Conservation (phyloP, 176 grass and related monocot genomes). For the Alopecurus myosuroides region DNA sequence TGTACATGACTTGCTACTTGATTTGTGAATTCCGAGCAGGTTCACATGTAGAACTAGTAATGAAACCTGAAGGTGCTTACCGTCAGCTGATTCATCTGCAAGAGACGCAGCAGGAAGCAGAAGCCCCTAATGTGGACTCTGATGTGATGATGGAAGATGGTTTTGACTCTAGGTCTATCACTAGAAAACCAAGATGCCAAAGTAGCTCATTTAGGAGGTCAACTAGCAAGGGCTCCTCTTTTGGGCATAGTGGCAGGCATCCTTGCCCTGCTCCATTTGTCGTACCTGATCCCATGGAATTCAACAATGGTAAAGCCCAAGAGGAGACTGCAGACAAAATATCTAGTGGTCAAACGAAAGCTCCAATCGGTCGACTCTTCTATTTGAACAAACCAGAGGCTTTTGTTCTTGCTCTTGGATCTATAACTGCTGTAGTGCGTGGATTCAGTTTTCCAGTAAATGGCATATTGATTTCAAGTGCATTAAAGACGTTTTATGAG, state of each 20-base stretch:
- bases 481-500: constrained; percentile 78
- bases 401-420: constrained; percentile 60
- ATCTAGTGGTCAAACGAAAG: constrained; percentile 26
- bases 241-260: constrained; percentile 44
- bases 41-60: constrained; percentile 58
- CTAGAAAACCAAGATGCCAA: constrained; percentile 35
- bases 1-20: not conserved
- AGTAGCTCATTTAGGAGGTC: constrained; percentile 30
- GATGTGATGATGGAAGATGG: constrained; percentile 14
- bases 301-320: not conserved
- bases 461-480: constrained; percentile 64
- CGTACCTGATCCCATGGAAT: constrained; percentile 40
- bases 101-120: constrained; percentile 34
- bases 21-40: constrained; percentile 31
- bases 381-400: constrained; percentile 77
- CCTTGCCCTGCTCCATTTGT: constrained; percentile 35
- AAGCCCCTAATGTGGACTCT: constrained; percentile 2
- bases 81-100: constrained; percentile 82
- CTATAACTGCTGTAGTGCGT: constrained; percentile 39
- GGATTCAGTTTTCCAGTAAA: constrained; percentile 58
- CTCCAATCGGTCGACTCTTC: constrained; percentile 54
- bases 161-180: constrained; percentile 20
- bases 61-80: constrained; percentile 57
- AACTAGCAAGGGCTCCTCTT: constrained; percentile 45
- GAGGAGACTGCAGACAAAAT: constrained; percentile 23